These are phyloP conservation scores for Ramaria rubella DNA, from an alignment of 768 basidiomycete genomes.

Conservation along the genomic window DNA sequence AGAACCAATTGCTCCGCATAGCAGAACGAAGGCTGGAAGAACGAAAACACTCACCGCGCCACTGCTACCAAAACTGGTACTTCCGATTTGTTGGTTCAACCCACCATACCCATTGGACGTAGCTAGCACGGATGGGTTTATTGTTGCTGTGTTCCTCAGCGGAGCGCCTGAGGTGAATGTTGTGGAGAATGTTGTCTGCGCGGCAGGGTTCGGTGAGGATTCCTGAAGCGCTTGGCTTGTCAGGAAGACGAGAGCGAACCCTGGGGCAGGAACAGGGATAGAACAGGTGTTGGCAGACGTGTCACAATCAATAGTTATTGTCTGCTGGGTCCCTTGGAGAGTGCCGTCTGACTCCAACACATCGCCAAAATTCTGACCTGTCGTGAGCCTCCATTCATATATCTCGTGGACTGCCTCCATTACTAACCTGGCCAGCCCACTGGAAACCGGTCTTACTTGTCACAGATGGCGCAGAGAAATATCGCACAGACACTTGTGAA, in stretches of 20 bases:
- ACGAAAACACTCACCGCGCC: background rate
- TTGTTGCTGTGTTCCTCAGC: constrained; percentile 46
- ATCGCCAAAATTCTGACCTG: constrained; percentile 49
- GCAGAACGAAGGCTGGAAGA: too few species aligned
- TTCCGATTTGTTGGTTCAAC: constrained; percentile 16
- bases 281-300: constrained; percentile 44
- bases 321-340: constrained; percentile 44
- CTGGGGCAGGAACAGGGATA: constrained; percentile 61
- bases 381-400: background rate
- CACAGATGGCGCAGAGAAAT: constrained; percentile 40
- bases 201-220: constrained; percentile 23
- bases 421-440: constrained; percentile 57
- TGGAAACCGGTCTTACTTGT: constrained; percentile 58
- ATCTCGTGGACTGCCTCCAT: background rate
- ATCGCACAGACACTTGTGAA: constrained; percentile 47
- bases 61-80: constrained; percentile 10
- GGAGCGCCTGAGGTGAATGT: constrained; percentile 46
- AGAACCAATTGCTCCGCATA: too few species aligned
- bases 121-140: constrained; percentile 48
- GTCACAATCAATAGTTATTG: constrained; percentile 58
- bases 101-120: constrained; percentile 56
- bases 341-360: constrained; percentile 63
- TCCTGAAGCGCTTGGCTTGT: constrained; percentile 34
- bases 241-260: constrained; percentile 71
- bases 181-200: constrained; percentile 46